Evolutionary conservation across 202 grass and related monocot genomes (phyloP), one percentile per base, ranked within the genome.

Genomic region (Dendrocalamus latiflorus): DNA sequence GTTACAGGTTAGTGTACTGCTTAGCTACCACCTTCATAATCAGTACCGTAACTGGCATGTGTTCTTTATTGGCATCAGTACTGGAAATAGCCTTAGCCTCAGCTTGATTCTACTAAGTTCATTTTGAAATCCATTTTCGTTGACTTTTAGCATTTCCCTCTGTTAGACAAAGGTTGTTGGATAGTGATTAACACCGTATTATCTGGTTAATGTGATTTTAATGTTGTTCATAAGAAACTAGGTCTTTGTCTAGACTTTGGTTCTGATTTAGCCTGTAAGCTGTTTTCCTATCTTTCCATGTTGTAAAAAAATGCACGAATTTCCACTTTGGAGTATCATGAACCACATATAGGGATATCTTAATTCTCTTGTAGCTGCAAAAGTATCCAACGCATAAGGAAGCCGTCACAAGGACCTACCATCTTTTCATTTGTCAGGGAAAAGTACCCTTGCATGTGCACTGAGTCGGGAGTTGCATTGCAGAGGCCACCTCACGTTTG

Each of bases 381-480:
- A 85, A 73, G 14, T 61, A 74, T 60, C 14, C 25, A 2, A 36
- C 26, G 75, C 34, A 69, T 68, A 69, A 54, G 33, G 50, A n/a
- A 82, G 73, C 10, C 22, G 38, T 86, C 28, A 82, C 12, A 3
- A 78, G 18, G 53, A 78, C 53, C 56, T 89, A 9, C 22, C 57
- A 74, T 83, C 36, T 76, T 69, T 89, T 80, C 57, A 21, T 76
- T 51, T 91, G 71, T 66, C 79, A 98, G 95, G 95, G 59, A 95
- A 98, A 85, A 98, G 95, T 70, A 98, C 95, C 34, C 74, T 98
- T 85, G 93, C 95, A 43, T 98, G 93, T 90, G 89, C 95, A 63
- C 61, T 98, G 72, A 95, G 93, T 61, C 80, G 67, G 84, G 95
- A 95, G 30, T 88, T 98, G 78, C 89, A 95, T 83, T 90, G 41